Evolutionary conservation across 306 rosid genomes (phyloP).

Genomic region (Vigna hirtella): DNA sequence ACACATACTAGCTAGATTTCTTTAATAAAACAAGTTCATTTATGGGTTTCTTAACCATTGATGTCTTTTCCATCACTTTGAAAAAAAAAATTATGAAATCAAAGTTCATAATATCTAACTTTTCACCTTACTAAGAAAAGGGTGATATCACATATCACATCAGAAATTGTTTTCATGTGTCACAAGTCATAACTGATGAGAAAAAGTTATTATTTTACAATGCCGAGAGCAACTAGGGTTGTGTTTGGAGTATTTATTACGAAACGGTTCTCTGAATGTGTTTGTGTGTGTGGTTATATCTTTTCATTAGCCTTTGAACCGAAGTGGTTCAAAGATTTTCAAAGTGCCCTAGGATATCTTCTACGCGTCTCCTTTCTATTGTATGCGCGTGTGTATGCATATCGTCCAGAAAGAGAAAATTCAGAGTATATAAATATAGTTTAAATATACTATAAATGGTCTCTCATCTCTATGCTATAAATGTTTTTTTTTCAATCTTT

Average conservation of each 20-base stretch:
- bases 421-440: conserved; percentile 3
- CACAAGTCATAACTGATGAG: neutral
- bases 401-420: conserved; percentile 27
- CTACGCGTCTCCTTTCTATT: conserved; percentile 44
- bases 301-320: conserved; percentile 49
- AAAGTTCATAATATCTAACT: neutral
- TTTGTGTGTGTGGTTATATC: conserved; percentile 3
- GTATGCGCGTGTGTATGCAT: conserved; percentile 39
- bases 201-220: neutral
- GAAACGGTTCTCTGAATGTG: conserved; percentile 31
- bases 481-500: conserved; percentile 40
- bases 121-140: neutral
- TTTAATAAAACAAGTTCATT: neutral
- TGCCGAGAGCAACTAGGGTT: neutral
- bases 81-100: neutral
- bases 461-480: conserved; percentile 41
- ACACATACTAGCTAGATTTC: neutral
- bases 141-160: neutral
- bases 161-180: neutral
- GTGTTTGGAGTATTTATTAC: conserved; percentile 9
- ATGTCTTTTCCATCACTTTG: too few species aligned
- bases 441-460: conserved; percentile 47
- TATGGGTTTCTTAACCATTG: neutral
- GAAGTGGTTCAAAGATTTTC: conserved; percentile 37
- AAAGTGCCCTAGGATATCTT: conserved; percentile 37